Evolutionary conservation across 352 stramenopile species (phyloP), one percentile per base, ranked within the genome.

Genomic region (Pythium phragmiticola): DNA sequence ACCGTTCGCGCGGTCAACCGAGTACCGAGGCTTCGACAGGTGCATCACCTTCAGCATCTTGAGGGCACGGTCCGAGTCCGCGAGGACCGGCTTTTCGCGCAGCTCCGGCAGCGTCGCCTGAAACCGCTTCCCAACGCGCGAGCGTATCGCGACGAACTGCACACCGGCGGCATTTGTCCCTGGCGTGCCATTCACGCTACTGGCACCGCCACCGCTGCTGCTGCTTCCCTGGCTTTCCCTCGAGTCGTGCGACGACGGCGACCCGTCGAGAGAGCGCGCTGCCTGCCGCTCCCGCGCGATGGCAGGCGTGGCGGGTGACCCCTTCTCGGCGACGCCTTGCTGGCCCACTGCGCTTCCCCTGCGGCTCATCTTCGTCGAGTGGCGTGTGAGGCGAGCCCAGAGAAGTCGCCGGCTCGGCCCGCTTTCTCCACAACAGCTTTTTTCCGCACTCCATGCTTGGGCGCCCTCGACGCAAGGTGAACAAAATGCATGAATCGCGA

Each of bases 51-150:
- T 70, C 34, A 63, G 64, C 53, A 63, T 67, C 48, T 66, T 74
- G 37, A 14, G 46, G 3, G 60, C 43, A 26, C 48, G 47, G 30
- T 66, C 50, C n/a, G 49, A 51, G 43, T 72, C 47, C 16, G 45
- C 28, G 16, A 48, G 37, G 6, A 33, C 26, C 0, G 58, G 55
- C 60, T 74, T 72, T 51, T 60, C 37, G 19, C 82, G 57, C 43
- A 91, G 42, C 41, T 86, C 76, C 0, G 87, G 87, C 30, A 96
- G 75, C 39, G 66, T 58, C 21, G 87, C 87, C 73, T 96, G 87
- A 60, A 82, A 96, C 53, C 82, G 73, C 76, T 88, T 91, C 8
- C 87, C 87, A 13, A 96, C 83, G 26, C 87, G 78, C 23, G 83
- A 92, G 45, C 80, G 84, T 13, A 93, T 70, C n/a, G 84, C 21